Conservation (phyloP, 768 basidiomycete genomes). For the Porphyrellus cyaneotinctus region DNA sequence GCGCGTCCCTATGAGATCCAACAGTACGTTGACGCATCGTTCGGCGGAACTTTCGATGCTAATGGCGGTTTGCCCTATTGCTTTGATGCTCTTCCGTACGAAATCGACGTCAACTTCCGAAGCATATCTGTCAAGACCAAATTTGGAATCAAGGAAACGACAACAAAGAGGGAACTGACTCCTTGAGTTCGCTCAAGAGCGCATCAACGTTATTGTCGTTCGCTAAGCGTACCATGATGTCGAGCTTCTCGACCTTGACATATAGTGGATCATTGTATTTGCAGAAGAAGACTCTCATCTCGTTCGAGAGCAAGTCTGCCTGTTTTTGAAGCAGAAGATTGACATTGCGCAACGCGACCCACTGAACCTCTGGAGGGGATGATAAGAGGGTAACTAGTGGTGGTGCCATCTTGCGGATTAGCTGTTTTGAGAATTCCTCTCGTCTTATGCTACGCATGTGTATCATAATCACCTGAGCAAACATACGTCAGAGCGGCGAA, state of each 20-base stretch:
- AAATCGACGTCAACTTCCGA: slow-evolving; percentile 99
- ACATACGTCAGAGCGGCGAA: background rate
- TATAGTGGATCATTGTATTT: slow-evolving; percentile 99
- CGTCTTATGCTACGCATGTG: slow-evolving; percentile 81
- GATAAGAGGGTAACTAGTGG: slow-evolving; percentile 93
- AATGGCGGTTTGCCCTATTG: slow-evolving; percentile 94
- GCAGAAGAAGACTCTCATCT: slow-evolving; percentile 99
- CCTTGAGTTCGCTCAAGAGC: slow-evolving; percentile 90
- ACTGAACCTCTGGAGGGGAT: slow-evolving; percentile 96
- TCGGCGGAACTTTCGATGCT: slow-evolving; percentile 93
- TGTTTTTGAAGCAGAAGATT: slow-evolving; percentile 95
- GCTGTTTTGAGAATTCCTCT: slow-evolving; percentile 79
- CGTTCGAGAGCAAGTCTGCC: slow-evolving; percentile 83
- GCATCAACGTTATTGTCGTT: slow-evolving; percentile 92
- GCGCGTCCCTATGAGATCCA: slow-evolving; percentile 89
- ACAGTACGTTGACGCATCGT: slow-evolving; percentile 87
- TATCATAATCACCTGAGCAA: slow-evolving; percentile 86
- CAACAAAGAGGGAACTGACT: slow-evolving; percentile 49
- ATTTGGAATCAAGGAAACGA: slow-evolving; percentile 1
- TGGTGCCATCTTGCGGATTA: slow-evolving; percentile 96
- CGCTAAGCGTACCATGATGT: slow-evolving; percentile 95
- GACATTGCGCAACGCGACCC: slow-evolving; percentile 96
- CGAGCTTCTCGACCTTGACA: slow-evolving; percentile 97
- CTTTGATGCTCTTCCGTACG: slow-evolving; percentile 89
- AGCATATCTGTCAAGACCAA: slow-evolving; percentile 60